phyloP scores from a whole-genome alignment of 805 yeast genomes.

The Debaryomyces maramus region DNA sequence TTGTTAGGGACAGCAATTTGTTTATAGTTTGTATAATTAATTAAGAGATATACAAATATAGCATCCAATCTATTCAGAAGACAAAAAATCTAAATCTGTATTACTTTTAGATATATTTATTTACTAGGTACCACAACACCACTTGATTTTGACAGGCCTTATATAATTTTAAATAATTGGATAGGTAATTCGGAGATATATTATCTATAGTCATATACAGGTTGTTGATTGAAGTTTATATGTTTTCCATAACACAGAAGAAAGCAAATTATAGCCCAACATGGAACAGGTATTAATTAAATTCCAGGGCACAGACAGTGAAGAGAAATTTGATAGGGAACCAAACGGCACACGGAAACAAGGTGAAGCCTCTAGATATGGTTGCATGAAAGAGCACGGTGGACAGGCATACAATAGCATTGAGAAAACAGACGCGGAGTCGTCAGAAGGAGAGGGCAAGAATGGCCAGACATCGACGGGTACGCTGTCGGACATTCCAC shows the following conservation, averaged over 20 bases:
- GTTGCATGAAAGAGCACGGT: no score
- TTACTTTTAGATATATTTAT: no score
- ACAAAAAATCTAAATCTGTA: no score
- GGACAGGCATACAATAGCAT: not conserved
- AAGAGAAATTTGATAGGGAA: not conserved
- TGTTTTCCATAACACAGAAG: not conserved
- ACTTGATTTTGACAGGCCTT: no score
- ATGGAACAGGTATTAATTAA: not conserved
- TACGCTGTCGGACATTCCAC: not conserved
- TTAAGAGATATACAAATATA: not conserved
- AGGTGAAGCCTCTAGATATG: not conserved
- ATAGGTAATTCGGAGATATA: not conserved
- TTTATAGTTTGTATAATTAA: not conserved
- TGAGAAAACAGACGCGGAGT: not conserved
- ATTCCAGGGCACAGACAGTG: not conserved
- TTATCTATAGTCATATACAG: not conserved
- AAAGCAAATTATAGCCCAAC: not conserved
- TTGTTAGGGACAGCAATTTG: not conserved
- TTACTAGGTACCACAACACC: no score
- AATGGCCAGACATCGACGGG: not conserved
- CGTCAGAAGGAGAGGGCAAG: no score
- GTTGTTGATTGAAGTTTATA: not conserved
- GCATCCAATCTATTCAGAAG: no score
- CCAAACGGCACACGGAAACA: not conserved
- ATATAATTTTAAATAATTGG: no score